phyloP scores from a whole-genome alignment of 331 rosid genomes.

The Rhamnella rubrinervis region DNA sequence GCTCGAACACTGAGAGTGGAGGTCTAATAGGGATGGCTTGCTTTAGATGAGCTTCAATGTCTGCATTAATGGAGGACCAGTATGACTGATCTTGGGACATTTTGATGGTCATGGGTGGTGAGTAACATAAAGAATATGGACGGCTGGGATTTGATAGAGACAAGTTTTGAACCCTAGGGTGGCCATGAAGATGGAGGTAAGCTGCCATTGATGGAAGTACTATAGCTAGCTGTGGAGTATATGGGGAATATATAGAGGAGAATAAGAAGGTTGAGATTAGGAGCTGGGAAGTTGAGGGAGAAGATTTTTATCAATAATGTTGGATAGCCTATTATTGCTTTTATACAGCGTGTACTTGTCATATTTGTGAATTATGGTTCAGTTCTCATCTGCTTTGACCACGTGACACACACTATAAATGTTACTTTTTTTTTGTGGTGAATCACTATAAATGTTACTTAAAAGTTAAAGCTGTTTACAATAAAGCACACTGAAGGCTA shows the following conservation, averaged over 20 bases:
- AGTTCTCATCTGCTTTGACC: no score
- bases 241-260: not conserved
- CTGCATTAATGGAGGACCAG: constrained; percentile 50
- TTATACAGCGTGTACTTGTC: not conserved
- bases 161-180: constrained; percentile 12
- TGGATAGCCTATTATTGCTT: not conserved
- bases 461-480: no score
- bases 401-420: no score
- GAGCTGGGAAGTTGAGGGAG: not conserved
- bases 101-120: constrained; percentile 21
- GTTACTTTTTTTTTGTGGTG: no score
- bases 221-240: no score
- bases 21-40: constrained; percentile 41
- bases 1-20: constrained; percentile 53
- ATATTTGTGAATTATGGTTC: no score
- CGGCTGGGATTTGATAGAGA: constrained; percentile 15
- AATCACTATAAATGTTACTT: no score
- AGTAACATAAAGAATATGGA: constrained; percentile 3
- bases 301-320: not conserved
- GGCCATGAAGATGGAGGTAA: constrained; percentile 6
- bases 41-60: constrained; percentile 55
- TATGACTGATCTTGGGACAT: constrained; percentile 18
- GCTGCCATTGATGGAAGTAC: constrained; percentile 27
- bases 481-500: no score
- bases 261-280: not conserved